These are phyloP conservation scores for Ceratocystis cubensis DNA, from an alignment of 2,329 filamentous ascomycete genomes.

Conservation along the genomic window DNA sequence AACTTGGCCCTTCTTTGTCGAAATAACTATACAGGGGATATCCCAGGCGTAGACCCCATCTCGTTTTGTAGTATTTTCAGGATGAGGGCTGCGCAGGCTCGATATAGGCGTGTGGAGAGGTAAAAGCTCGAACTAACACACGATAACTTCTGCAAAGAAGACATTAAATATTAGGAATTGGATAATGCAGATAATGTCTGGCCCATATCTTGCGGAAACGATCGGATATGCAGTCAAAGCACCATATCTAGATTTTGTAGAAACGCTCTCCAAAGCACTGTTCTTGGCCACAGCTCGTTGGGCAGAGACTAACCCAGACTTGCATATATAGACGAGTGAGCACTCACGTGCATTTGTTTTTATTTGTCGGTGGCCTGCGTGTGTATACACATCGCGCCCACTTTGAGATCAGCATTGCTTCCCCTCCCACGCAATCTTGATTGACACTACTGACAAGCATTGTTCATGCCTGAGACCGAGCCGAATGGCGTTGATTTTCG, in stretches of 20 bases:
- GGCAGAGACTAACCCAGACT: neutral
- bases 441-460: neutral
- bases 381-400: neutral
- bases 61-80: neutral
- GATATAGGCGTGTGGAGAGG: neutral
- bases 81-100: neutral
- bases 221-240: neutral
- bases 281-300: too few relatives aligned
- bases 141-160: neutral
- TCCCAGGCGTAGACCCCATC: neutral
- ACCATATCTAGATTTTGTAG: neutral
- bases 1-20: neutral
- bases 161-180: neutral
- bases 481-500: neutral
- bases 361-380: neutral
- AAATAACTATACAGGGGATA: neutral
- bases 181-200: neutral
- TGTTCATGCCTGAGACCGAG: neutral
- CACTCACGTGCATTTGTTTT: neutral
- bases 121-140: neutral
- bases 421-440: neutral
- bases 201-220: neutral
- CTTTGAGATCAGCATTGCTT: neutral
- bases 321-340: slow-evolving; percentile 1
- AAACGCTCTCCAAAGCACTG: neutral